Percentiles rank a stretch among this genome's conserved stretches.
Conservation (phyloP, 1,284 basidiomycete species). For the Mycosarcoma maydis region DNA sequence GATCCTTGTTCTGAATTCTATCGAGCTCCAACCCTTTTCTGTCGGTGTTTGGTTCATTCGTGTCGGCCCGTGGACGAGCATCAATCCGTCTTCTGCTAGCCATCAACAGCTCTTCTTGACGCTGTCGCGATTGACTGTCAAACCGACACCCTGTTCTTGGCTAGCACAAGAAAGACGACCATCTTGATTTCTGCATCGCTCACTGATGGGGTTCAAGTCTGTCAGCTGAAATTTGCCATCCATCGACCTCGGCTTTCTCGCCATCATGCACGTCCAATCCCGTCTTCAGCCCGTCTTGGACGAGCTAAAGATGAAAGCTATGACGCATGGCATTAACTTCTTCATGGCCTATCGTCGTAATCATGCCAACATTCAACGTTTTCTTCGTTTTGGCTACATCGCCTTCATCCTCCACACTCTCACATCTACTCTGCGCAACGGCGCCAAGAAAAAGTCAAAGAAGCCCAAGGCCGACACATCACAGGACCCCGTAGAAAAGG, state of each 20-base stretch:
- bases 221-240: too few relatives aligned
- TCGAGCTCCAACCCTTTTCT: too few relatives aligned
- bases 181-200: too few relatives aligned
- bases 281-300: conserved; percentile 48
- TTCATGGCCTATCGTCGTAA: conserved; percentile 57
- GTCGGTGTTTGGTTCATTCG: too few relatives aligned
- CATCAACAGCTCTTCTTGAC: too few relatives aligned
- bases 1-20: too few relatives aligned
- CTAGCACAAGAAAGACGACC: too few relatives aligned
- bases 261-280: conserved; percentile 60
- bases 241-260: neutral
- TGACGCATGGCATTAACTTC: conserved; percentile 50
- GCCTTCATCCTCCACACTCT: conserved; percentile 47
- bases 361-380: conserved; percentile 56
- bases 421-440: conserved; percentile 46
- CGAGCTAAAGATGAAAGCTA: conserved; percentile 51
- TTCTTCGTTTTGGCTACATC: conserved; percentile 54
- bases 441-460: conserved; percentile 50
- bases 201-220: too few relatives aligned
- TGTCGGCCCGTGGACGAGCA: too few relatives aligned
- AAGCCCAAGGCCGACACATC: conserved; percentile 6
- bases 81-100: too few relatives aligned
- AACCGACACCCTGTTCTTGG: too few relatives aligned
- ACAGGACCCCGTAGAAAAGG: conserved; percentile 24
- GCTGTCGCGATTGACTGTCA: too few relatives aligned